Conservation (phyloP, 2,329 filamentous ascomycete genomes). For the Fusarium goolgardi region DNA sequence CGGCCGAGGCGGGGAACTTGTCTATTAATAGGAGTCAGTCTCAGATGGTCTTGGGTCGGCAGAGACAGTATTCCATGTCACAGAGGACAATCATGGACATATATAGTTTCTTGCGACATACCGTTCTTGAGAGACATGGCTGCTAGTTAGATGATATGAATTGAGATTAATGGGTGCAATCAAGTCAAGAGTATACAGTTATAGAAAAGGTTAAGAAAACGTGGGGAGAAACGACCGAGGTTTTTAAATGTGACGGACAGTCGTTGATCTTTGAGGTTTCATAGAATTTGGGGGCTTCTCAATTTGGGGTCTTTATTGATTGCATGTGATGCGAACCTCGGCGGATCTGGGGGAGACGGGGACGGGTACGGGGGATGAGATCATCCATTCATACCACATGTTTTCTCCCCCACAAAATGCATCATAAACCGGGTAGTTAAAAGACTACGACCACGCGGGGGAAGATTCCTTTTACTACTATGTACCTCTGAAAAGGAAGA, state of each 20-base stretch:
- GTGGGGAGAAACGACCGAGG: slow-evolving; percentile 39
- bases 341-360: slow-evolving; percentile 18
- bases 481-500: neutral
- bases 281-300: slow-evolving; percentile 12
- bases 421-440: slow-evolving; percentile 9
- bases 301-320: slow-evolving; percentile 13
- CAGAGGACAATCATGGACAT: neutral
- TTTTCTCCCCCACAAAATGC: slow-evolving; percentile 30
- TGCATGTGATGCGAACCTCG: slow-evolving; percentile 38
- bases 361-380: slow-evolving; percentile 16
- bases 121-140: slow-evolving; percentile 80
- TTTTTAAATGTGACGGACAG: slow-evolving; percentile 37
- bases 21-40: slow-evolving; percentile 57
- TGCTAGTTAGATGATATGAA: slow-evolving; percentile 31
- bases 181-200: slow-evolving; percentile 3
- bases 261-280: slow-evolving; percentile 19
- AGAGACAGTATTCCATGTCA: slow-evolving; percentile 1
- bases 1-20: slow-evolving; percentile 88
- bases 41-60: slow-evolving; percentile 1
- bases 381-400: slow-evolving; percentile 33
- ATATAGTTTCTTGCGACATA: slow-evolving; percentile 54
- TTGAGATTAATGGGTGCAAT: neutral
- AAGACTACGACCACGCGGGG: slow-evolving; percentile 17
- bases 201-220: slow-evolving; percentile 6
- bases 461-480: neutral